These are phyloP conservation scores for Annona squamosa DNA, from an alignment of 164 flowering plant genomes.

Conservation along the genomic window DNA sequence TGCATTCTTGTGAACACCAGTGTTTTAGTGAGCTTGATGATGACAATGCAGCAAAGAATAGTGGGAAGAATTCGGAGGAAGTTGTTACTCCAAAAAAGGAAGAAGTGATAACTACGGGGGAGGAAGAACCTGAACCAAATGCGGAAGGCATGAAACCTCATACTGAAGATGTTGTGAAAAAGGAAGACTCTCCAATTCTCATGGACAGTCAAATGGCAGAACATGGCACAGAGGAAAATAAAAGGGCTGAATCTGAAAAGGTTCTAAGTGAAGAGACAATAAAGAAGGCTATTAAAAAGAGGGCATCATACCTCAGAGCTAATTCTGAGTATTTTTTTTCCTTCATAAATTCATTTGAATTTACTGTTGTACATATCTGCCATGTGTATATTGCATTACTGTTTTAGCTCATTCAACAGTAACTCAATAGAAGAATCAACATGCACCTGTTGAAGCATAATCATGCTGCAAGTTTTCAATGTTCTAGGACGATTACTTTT, in stretches of 20 bases:
- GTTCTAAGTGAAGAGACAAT: slow-evolving; percentile 36
- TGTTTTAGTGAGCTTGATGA: slow-evolving; percentile 27
- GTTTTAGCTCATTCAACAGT: not conserved
- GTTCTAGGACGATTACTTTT: slow-evolving; percentile 52
- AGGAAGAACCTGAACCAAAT: slow-evolving; percentile 22
- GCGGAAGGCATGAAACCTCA: slow-evolving; percentile 25
- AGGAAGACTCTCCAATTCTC: slow-evolving; percentile 56
- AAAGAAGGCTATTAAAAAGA: slow-evolving; percentile 52
- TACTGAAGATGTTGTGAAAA: slow-evolving; percentile 35
- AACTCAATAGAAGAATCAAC: not conserved
- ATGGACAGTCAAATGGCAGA: slow-evolving; percentile 23
- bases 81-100: slow-evolving; percentile 11
- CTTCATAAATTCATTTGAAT: not conserved
- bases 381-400: not conserved
- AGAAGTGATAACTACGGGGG: slow-evolving; percentile 20
- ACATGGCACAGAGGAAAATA: slow-evolving; percentile 22
- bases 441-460: not conserved
- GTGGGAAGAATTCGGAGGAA: slow-evolving; percentile 16
- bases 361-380: not conserved
- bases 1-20: slow-evolving; percentile 13
- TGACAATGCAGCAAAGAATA: slow-evolving; percentile 19
- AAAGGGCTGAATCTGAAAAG: slow-evolving; percentile 18
- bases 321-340: slow-evolving; percentile 58
- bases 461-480: not conserved
- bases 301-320: slow-evolving; percentile 54